These are phyloP conservation scores for Vitrella brassicaformis DNA, from an alignment of 73 alveolate species.

Conservation along the genomic window DNA sequence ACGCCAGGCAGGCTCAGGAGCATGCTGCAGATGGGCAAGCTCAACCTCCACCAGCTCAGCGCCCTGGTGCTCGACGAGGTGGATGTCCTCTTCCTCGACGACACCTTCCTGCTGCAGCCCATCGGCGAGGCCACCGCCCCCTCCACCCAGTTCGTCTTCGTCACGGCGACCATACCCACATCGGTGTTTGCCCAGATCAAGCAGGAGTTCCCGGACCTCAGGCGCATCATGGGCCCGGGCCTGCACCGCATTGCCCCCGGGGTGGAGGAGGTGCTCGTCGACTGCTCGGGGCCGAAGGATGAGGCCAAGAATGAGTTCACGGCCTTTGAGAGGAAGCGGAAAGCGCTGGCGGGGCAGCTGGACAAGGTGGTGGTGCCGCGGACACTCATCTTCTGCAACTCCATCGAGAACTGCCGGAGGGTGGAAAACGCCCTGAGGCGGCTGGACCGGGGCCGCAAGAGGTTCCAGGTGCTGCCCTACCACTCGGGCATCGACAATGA, in stretches of 20 bases:
- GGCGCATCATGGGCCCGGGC: not conserved
- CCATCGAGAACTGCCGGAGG: not conserved
- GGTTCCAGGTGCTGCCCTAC: not conserved
- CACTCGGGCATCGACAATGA: not conserved
- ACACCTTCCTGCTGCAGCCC: not conserved
- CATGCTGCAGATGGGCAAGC: not conserved
- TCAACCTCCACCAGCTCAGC: not conserved
- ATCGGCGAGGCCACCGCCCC: not conserved
- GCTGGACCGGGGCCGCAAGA: not conserved
- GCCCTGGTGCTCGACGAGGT: not conserved
- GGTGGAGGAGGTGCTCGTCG: not conserved
- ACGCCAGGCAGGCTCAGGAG: not conserved
- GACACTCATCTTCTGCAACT: not conserved
- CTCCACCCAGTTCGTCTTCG: not conserved
- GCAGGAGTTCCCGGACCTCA: not conserved
- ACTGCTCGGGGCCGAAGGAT: not conserved
- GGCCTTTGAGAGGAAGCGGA: not conserved
- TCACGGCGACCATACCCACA: not conserved
- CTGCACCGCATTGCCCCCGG: not conserved
- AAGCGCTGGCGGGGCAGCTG: not conserved
- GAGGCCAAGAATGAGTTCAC: not conserved
- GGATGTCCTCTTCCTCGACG: not conserved
- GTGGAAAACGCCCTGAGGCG: not conserved
- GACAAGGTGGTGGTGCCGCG: not conserved
- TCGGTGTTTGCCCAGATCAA: not conserved